phyloP scores from a whole-genome alignment of 495 filamentous ascomycete genomes.

The Hypoxylon cercidicola region DNA sequence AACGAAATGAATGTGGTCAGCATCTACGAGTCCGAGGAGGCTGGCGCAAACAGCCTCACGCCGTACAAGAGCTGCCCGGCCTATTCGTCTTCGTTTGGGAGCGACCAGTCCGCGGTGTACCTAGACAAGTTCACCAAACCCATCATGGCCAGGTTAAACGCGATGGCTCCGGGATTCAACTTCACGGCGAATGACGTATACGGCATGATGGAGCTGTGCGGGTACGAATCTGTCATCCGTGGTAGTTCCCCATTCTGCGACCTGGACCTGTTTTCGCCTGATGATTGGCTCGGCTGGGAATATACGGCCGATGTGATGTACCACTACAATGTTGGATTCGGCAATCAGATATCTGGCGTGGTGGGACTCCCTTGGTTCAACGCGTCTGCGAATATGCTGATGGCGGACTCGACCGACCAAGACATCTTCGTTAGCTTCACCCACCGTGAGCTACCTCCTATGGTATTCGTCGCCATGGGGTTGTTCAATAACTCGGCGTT shows the following conservation, averaged over 20 bases:
- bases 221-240: conserved; percentile 60
- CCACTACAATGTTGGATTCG: conserved; percentile 62
- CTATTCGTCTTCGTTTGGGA: conserved; percentile 58
- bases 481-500: conserved; percentile 62
- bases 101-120: conserved; percentile 52
- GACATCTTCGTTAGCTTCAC: conserved; percentile 62
- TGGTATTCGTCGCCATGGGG: conserved; percentile 59
- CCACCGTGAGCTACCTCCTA: conserved; percentile 60
- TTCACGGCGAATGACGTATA: conserved; percentile 59
- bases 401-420: conserved; percentile 44
- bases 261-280: conserved; percentile 55
- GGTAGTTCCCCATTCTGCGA: conserved; percentile 59
- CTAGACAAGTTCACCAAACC: conserved; percentile 56
- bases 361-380: conserved; percentile 62
- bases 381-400: conserved; percentile 51
- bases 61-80: conserved; percentile 60
- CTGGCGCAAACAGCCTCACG: conserved; percentile 58
- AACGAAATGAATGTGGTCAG: conserved; percentile 53
- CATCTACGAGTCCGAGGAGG: conserved; percentile 51
- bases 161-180: conserved; percentile 55
- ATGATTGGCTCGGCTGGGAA: conserved; percentile 61
- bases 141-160: conserved; percentile 55
- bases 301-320: conserved; percentile 59
- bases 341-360: conserved; percentile 50
- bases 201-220: conserved; percentile 61